Base-by-base conservation (phyloP, 2,329 filamentous ascomycete genomes). In the Penicillium hesseltinei region DNA sequence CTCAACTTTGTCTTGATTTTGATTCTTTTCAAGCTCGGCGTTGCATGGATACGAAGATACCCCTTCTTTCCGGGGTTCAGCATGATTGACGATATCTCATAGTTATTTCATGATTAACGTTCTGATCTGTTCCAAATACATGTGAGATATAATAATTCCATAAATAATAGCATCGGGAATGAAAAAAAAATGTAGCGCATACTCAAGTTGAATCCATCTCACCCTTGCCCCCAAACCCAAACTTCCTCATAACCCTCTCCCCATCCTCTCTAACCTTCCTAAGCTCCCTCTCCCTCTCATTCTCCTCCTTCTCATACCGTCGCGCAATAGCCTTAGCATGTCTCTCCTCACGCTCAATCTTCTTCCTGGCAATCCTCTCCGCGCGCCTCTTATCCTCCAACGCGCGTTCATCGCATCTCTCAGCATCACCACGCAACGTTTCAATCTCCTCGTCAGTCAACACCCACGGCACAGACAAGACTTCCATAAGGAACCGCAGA, bases 381-480 rank as follows among this genome's bases (percentile, higher is more conserved):
- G 69, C 74, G 61, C 64, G 66, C 44, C 59, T 68, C 61, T 67
- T 72, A 72, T 73, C 72, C 56, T 75, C 74, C 29, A 71, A 66
- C 49, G 72, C 70, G 29, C 68, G 71, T 52, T 70, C 72, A 54
- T 72, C 76, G 47, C 76, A 76, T 29, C 68, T 71, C 42, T 78
- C 73, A 5, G 71, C 70, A 56, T 78, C 77, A n/a, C 64, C 62
- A 8, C 72, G 69, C 31, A 85, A 71, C 47, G 64, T 67, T 54
- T 71, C 74, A 44, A 79, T 69, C 59, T 84, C 76, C 29, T 71
- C 69, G 0, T 71, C 66, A 0, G 68, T 73, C 44, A 88, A 60
- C 3, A 74, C 64, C 85, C 85, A 87, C 2, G 83, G 82, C 51
- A 71, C 72, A 3, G 73, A 74, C 23, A 88, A 73, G 1, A 84